phyloP scores from a whole-genome alignment of 257 asterid genomes.

The Penstemon barbatus region DNA sequence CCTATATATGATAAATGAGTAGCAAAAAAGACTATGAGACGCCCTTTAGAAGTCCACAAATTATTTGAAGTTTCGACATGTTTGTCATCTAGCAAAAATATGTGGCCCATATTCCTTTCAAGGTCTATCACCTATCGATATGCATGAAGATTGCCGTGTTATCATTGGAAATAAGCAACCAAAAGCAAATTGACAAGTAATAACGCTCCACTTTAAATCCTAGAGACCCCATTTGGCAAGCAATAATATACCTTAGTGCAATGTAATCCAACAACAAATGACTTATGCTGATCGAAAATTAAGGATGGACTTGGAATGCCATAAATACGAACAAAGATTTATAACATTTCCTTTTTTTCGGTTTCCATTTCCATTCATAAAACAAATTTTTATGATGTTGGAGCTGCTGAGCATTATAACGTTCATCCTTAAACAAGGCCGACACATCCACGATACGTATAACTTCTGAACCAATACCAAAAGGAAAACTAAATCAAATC shows the following conservation, averaged over 20 bases:
- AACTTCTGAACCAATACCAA: slow-evolving; percentile 12
- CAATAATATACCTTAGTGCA: slow-evolving; percentile 18
- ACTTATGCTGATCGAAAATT: slow-evolving; percentile 10
- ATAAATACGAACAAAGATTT: slow-evolving; percentile 1
- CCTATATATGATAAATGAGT: background rate
- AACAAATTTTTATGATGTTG: slow-evolving; percentile 6
- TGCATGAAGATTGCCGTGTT: slow-evolving; percentile 11
- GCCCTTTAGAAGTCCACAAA: slow-evolving; percentile 15
- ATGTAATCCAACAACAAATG: slow-evolving; percentile 5
- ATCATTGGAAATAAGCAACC: slow-evolving; percentile 15
- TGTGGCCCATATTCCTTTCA: slow-evolving; percentile 17
- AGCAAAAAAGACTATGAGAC: slow-evolving; percentile 4
- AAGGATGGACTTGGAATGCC: slow-evolving; percentile 21
- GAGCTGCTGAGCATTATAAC: slow-evolving; percentile 9
- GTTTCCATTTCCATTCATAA: slow-evolving; percentile 6
- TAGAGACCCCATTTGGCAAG: slow-evolving; percentile 15
- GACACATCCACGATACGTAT: background rate
- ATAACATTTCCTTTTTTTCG: slow-evolving; percentile 19
- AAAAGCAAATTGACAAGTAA: slow-evolving; percentile 23
- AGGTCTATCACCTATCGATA: slow-evolving; percentile 21
- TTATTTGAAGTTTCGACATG: slow-evolving; percentile 9
- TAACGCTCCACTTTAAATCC: slow-evolving; percentile 10
- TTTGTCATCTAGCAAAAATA: slow-evolving; percentile 26
- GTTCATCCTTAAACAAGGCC: slow-evolving; percentile 3
- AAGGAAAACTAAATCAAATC: slow-evolving; percentile 8